Conservation (phyloP, 1,284 basidiomycete genomes). For the Sphaerobolus stellatus region DNA sequence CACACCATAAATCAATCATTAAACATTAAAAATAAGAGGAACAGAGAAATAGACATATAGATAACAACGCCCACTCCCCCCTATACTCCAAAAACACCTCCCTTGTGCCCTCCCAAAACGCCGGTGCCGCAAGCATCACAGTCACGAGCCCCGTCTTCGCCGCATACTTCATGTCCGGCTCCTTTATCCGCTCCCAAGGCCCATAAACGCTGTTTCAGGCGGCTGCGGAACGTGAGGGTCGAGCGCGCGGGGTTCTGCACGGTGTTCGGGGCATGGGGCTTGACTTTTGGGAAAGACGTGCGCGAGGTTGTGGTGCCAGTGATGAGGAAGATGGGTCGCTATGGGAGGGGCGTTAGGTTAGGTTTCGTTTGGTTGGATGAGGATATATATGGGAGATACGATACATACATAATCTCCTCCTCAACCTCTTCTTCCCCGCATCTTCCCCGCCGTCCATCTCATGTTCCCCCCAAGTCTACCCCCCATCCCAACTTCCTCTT, state of each 20-base stretch:
- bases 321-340: constrained; percentile 65
- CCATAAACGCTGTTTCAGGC: constrained; percentile 75
- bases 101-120: constrained; percentile 79
- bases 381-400: neutral
- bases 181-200: constrained; percentile 66
- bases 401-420: constrained; percentile 41
- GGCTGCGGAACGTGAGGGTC: constrained; percentile 57
- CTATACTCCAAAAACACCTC: constrained; percentile 78
- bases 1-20: constrained; percentile 2
- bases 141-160: constrained; percentile 85
- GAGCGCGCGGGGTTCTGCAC: constrained; percentile 70
- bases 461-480: too few relatives aligned
- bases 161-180: constrained; percentile 83
- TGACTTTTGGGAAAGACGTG: constrained; percentile 82
- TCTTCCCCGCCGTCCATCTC: too few relatives aligned
- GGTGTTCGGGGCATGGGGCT: constrained; percentile 80
- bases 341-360: constrained; percentile 1
- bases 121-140: constrained; percentile 80
- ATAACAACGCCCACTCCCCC: constrained; percentile 95
- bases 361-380: neutral
- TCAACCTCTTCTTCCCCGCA: neutral
- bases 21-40: too few relatives aligned
- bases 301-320: too few relatives aligned
- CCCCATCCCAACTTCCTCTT: too few relatives aligned
- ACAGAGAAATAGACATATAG: too few relatives aligned